phyloP scores from a whole-genome alignment of 2,329 filamentous ascomycete genomes.

The Fusarium beomiforme region DNA sequence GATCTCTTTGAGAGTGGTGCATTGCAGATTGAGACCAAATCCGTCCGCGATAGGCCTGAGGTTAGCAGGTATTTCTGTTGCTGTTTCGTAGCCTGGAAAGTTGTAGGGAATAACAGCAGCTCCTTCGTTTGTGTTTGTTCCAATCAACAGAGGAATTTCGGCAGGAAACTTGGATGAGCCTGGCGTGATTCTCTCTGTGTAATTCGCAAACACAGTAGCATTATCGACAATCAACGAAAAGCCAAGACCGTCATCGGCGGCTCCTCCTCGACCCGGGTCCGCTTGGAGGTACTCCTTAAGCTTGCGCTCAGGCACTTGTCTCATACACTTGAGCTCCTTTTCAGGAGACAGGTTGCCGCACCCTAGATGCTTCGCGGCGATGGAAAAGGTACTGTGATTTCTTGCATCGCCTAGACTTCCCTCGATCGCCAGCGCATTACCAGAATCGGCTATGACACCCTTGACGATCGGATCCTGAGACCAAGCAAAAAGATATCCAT shows the following conservation, averaged over 20 bases:
- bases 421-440: conserved; percentile 27
- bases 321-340: conserved; percentile 26
- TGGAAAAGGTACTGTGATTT: conserved; percentile 22
- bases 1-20: conserved; percentile 22
- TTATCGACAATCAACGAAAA: conserved; percentile 23
- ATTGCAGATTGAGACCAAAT: conserved; percentile 22
- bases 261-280: conserved; percentile 14
- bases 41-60: conserved; percentile 7
- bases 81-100: conserved; percentile 22
- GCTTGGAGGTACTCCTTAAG: conserved; percentile 29
- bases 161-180: background rate
- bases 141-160: conserved; percentile 14
- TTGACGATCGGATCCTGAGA: conserved; percentile 18
- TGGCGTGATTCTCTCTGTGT: background rate
- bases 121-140: conserved; percentile 33
- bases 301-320: background rate
- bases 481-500: conserved; percentile 35
- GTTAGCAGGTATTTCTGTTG: conserved; percentile 7
- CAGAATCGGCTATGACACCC: conserved; percentile 29
- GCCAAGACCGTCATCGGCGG: conserved; percentile 20
- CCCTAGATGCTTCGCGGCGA: background rate
- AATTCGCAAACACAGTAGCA: conserved; percentile 20
- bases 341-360: background rate
- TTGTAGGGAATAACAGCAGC: conserved; percentile 22
- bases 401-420: background rate